Percentiles rank a stretch among this genome's conserved stretches.
phyloP scores from a whole-genome alignment of 2,329 filamentous ascomycete genomes.

The Fusarium lyarnte region DNA sequence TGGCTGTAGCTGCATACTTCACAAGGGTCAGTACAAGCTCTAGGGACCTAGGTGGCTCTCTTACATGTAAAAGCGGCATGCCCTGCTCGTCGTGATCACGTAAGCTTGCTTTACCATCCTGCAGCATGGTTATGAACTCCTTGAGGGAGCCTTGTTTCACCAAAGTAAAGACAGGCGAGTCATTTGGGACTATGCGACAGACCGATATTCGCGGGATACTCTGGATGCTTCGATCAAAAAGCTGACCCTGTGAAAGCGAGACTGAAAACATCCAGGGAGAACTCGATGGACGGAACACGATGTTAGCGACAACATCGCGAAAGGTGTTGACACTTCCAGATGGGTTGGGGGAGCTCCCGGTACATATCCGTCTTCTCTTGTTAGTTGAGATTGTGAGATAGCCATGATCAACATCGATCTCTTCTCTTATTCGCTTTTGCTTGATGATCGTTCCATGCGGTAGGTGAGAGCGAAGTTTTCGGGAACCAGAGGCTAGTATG shows the following conservation, averaged over 20 bases:
- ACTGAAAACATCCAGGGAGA: slow-evolving; percentile 6
- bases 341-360: background rate
- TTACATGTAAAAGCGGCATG: slow-evolving; percentile 17
- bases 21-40: fast-evolving
- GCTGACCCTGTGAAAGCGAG: slow-evolving; percentile 21
- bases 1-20: slow-evolving; percentile 14
- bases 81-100: slow-evolving; percentile 27
- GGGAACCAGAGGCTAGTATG: background rate
- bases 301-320: slow-evolving; percentile 15
- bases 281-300: slow-evolving; percentile 5
- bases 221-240: slow-evolving; percentile 25
- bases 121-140: background rate
- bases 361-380: slow-evolving; percentile 6
- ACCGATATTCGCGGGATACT: slow-evolving; percentile 24
- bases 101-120: slow-evolving; percentile 9
- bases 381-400: slow-evolving; percentile 13
- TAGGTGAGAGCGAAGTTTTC: background rate
- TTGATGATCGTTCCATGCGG: slow-evolving; percentile 9
- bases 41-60: fast-evolving
- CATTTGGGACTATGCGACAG: slow-evolving; percentile 12
- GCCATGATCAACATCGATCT: slow-evolving; percentile 5
- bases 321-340: background rate
- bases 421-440: slow-evolving; percentile 22
- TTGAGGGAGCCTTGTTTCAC: slow-evolving; percentile 3
- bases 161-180: background rate